phyloP scores from a whole-genome alignment of 2,329 filamentous ascomycete genomes.

The Hypoxylon sp. region DNA sequence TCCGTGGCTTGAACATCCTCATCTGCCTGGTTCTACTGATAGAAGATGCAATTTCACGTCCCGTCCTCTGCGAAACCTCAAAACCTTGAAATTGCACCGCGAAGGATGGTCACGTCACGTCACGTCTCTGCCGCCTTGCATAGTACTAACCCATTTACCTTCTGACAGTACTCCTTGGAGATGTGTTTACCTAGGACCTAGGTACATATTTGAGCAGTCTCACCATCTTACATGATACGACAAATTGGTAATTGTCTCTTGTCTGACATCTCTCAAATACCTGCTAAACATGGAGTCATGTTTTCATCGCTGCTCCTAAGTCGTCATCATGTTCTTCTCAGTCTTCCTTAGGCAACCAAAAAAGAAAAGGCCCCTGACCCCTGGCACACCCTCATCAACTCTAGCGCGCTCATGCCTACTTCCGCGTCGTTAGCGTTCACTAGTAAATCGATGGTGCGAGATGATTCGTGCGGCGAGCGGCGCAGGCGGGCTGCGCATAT shows the following conservation, averaged over 20 bases:
- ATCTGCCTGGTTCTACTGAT: too few species aligned
- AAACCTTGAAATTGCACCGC: conserved; percentile 7
- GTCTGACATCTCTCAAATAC: not conserved
- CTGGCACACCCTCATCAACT: not conserved
- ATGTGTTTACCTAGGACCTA: too few species aligned
- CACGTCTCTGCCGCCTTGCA: conserved; percentile 18
- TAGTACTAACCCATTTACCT: too few species aligned
- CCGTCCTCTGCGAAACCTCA: too few species aligned
- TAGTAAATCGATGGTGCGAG: conserved; percentile 15
- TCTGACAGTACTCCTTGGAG: too few species aligned
- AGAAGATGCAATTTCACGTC: too few species aligned
- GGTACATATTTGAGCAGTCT: too few species aligned
- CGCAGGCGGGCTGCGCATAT: conserved; percentile 14
- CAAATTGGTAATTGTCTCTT: not conserved
- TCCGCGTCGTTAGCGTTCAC: not conserved
- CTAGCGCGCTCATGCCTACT: conserved; percentile 2
- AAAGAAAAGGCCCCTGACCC: too few species aligned
- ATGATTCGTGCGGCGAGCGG: conserved; percentile 3
- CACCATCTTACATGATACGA: not conserved
- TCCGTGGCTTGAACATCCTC: too few species aligned
- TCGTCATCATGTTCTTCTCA: not conserved
- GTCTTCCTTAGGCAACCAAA: not conserved
- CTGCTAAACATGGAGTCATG: conserved; percentile 19
- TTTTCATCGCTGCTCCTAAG: conserved; percentile 4
- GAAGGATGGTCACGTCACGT: conserved; percentile 23